A percentile compares a stretch with the other conserved stretches of the same genome.
phyloP scores from a whole-genome alignment of 441 rosid species.

The Theobroma grandiflorum region DNA sequence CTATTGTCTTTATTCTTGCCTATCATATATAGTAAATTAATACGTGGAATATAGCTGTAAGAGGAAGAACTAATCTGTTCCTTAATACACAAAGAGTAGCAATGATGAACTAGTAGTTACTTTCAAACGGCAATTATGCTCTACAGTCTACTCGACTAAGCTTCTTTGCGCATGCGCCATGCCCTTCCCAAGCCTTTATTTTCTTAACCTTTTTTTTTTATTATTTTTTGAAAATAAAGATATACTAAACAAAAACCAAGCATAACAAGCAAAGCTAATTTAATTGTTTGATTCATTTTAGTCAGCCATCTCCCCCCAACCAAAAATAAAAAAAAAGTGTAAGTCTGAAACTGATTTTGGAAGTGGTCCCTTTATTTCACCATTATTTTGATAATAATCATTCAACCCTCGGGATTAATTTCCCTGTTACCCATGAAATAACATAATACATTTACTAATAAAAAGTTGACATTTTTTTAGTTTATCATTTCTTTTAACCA shows the following conservation, averaged over 20 bases:
- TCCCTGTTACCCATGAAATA: slow-evolving; percentile 26
- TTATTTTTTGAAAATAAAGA: background rate
- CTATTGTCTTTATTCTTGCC: no score
- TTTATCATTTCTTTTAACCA: slow-evolving; percentile 12
- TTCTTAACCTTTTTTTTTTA: no score
- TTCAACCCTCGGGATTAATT: background rate
- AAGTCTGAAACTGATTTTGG: background rate
- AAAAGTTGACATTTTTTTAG: slow-evolving; percentile 29
- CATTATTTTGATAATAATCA: background rate
- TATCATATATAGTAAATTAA: no score
- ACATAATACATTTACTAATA: background rate
- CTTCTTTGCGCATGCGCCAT: background rate
- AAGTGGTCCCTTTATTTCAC: background rate
- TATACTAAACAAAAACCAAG: background rate
- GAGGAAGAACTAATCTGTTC: background rate
- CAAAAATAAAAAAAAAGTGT: background rate
- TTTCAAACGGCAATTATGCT: no score
- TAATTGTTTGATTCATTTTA: slow-evolving; percentile 9
- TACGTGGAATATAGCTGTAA: background rate
- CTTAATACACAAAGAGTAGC: background rate
- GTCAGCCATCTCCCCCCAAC: slow-evolving; percentile 14
- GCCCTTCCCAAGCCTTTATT: background rate
- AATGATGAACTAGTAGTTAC: no score
- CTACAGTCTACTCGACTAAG: background rate
- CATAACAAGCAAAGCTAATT: background rate